Evolutionary conservation across 2,329 filamentous ascomycete genomes (phyloP).

Genomic region (Calcarisporium arbuscula): DNA sequence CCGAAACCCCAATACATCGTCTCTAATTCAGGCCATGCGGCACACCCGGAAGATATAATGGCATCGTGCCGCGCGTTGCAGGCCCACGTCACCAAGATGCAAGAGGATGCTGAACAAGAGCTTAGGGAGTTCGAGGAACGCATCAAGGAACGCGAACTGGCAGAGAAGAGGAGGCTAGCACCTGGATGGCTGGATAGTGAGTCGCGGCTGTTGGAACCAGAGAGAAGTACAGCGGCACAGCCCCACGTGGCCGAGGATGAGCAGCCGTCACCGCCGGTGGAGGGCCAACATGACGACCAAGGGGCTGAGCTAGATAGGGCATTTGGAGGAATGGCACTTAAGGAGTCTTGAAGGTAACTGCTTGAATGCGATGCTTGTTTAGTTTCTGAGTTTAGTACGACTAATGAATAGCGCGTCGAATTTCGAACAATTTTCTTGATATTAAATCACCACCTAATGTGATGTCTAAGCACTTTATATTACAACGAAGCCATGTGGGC

Average conservation of each 20-base stretch:
- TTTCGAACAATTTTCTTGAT: no score
- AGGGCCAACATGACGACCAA: conserved; percentile 35
- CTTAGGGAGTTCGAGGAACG: conserved; percentile 65
- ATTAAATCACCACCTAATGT: no score
- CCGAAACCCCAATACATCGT: conserved; percentile 67
- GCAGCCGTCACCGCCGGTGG: conserved; percentile 8
- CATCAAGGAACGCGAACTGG: conserved; percentile 59
- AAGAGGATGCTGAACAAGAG: conserved; percentile 60
- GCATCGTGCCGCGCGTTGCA: conserved; percentile 74
- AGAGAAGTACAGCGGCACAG: conserved; percentile 31
- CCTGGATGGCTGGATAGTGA: conserved; percentile 78
- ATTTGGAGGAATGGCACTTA: conserved; percentile 43
- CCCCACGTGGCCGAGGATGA: conserved; percentile 11
- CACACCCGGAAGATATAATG: conserved; percentile 81
- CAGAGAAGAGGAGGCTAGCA: conserved; percentile 72
- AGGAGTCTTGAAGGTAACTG: no score
- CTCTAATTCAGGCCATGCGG: conserved; percentile 71
- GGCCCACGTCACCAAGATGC: conserved; percentile 64
- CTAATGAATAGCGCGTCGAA: no score
- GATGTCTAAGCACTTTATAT: no score
- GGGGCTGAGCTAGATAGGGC: conserved; percentile 52
- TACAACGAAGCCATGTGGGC: no score
- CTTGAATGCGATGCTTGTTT: no score
- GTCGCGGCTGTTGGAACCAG: conserved; percentile 61
- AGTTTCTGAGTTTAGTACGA: conserved; percentile 4